Evolutionary conservation across 139 green algal species (phyloP).

Genomic region (Chlorella sp.): DNA sequence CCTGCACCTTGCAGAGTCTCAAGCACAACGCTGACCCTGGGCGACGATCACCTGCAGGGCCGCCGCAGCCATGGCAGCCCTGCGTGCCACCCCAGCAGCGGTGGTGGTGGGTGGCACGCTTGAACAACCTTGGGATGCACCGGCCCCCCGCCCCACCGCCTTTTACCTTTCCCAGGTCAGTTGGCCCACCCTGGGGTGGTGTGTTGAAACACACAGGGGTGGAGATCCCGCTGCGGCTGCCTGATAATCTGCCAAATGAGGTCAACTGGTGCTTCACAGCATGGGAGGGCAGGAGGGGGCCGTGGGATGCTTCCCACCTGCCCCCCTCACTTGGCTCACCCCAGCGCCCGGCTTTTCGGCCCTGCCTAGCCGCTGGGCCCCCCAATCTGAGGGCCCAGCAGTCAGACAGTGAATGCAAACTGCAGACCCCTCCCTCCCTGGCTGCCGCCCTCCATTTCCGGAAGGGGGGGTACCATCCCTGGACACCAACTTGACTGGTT

Average conservation of each 20-base stretch:
- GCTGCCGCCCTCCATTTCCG: not conserved
- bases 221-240: not conserved
- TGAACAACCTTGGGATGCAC: not conserved
- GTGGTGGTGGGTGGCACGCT: conserved; percentile 22
- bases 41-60: not conserved
- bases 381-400: no score
- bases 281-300: not conserved
- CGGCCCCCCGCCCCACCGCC: conserved; percentile 4
- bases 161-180: conserved; percentile 1
- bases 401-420: no score
- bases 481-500: not conserved
- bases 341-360: no score
- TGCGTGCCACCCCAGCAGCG: not conserved
- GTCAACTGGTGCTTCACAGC: not conserved
- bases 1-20: no score
- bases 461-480: no score
- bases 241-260: no score
- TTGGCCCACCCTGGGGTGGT: not conserved
- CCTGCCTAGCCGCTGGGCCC: no score
- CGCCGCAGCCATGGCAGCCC: not conserved
- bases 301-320: not conserved
- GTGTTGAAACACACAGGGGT: no score
- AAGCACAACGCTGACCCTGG: no score
- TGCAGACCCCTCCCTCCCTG: no score
- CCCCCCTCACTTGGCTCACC: no score